Evolutionary conservation across 2,329 filamentous ascomycete species (phyloP).

Genomic region (Coniochaeta ligniaria): DNA sequence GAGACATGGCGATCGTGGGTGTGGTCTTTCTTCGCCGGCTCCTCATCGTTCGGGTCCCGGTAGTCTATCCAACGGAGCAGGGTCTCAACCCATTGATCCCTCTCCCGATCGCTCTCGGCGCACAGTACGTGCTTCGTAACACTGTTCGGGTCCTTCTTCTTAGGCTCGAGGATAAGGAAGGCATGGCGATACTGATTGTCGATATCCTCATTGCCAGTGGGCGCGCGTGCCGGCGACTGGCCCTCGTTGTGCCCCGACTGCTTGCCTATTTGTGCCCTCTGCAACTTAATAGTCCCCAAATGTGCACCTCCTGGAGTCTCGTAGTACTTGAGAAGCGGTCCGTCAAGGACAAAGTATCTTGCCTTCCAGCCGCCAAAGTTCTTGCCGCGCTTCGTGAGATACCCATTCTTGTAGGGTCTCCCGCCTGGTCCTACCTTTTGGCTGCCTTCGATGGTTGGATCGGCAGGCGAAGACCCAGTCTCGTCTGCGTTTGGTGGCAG

Average conservation of each 20-base stretch:
- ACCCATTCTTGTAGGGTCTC: constrained; percentile 72
- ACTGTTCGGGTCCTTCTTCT: constrained; percentile 86
- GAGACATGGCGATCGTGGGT: constrained; percentile 33
- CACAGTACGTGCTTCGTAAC: constrained; percentile 91
- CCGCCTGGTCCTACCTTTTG: constrained; percentile 51
- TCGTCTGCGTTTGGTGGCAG: constrained; percentile 58
- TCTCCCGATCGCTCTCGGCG: constrained; percentile 87
- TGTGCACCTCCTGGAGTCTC: constrained; percentile 86
- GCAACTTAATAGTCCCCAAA: constrained; percentile 86
- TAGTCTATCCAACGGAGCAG: constrained; percentile 84
- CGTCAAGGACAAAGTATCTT: constrained; percentile 54
- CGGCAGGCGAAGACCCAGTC: constrained; percentile 27
- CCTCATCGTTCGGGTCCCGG: constrained; percentile 53
- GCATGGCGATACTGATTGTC: constrained; percentile 97
- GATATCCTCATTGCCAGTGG: constrained; percentile 55
- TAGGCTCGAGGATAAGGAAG: constrained; percentile 89
- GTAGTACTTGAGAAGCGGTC: constrained; percentile 73
- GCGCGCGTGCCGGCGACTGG: constrained; percentile 47
- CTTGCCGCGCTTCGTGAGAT: constrained; percentile 93
- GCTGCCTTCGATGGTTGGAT: constrained; percentile 27
- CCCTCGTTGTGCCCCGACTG: constrained; percentile 63
- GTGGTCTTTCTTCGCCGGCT: constrained; percentile 22
- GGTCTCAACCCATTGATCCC: constrained; percentile 89
- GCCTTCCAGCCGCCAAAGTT: constrained; percentile 99
- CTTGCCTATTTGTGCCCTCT: constrained; percentile 87